Evolutionary conservation across 768 basidiomycete genomes (phyloP).

Genomic region (Pleurotus citrinopileatus): DNA sequence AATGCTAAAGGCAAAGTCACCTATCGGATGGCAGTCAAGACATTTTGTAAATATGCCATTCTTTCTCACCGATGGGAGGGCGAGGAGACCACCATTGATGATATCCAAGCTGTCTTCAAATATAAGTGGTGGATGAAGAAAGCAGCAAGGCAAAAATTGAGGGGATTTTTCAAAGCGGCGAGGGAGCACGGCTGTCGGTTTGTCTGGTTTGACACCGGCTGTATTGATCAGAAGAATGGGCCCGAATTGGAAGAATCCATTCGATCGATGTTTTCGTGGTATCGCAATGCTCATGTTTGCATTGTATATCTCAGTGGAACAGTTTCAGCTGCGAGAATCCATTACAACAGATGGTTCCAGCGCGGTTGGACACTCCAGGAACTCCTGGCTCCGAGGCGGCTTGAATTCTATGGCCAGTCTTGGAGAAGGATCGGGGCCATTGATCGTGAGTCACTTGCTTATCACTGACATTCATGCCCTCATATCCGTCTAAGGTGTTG

Average conservation of each 20-base stretch:
- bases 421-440: neutral
- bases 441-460: neutral
- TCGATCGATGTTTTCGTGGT: slow-evolving; percentile 1
- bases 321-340: neutral
- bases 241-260: neutral
- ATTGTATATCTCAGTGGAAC: neutral
- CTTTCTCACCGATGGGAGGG: neutral
- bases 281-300: neutral
- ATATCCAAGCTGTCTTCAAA: too few species aligned
- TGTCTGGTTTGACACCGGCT: neutral
- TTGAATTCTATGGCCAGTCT: neutral
- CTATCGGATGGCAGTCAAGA: neutral
- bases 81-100: neutral
- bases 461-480: neutral
- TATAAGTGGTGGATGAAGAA: neutral
- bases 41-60: neutral
- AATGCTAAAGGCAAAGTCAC: neutral
- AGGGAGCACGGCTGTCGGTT: neutral
- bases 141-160: neutral
- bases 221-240: neutral
- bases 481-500: too few species aligned
- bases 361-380: neutral
- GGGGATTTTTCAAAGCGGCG: neutral
- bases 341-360: neutral
- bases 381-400: neutral